Percentiles rank a stretch among this genome's conserved stretches.
Conservation (phyloP, 257 asterid species). For the Petrea volubilis region DNA sequence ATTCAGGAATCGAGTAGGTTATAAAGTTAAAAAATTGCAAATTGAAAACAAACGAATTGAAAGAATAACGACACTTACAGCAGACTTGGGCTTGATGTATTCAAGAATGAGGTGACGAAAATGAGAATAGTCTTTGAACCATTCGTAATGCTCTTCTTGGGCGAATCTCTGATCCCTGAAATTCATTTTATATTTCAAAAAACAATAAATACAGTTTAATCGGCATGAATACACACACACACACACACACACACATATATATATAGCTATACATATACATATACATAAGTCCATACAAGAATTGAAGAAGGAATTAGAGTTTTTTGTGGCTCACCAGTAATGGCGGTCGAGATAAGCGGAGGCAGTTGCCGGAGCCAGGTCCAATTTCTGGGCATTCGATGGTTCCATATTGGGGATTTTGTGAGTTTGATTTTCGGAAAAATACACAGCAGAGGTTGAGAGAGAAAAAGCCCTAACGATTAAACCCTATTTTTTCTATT, state of each 20-base stretch:
- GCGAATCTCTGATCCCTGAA: conserved; percentile 84
- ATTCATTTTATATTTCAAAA: background rate
- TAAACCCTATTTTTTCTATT: conserved; percentile 14
- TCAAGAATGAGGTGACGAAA: conserved; percentile 78
- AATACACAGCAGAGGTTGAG: background rate
- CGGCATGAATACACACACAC: background rate
- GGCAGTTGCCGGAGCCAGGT: conserved; percentile 65
- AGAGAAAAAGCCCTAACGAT: conserved; percentile 15
- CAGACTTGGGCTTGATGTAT: conserved; percentile 51
- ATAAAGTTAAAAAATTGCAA: background rate
- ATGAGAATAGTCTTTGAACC: conserved; percentile 89
- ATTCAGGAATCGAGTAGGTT: background rate
- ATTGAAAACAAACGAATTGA: background rate
- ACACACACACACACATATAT: too few species aligned
- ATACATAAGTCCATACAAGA: too few species aligned
- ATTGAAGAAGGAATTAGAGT: background rate
- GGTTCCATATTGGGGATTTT: conserved; percentile 30
- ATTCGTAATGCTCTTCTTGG: conserved; percentile 94
- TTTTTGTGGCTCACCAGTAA: conserved; percentile 58
- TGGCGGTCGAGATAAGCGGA: conserved; percentile 72
- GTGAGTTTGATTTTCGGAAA: background rate
- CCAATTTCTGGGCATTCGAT: conserved; percentile 37
- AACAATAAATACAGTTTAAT: background rate
- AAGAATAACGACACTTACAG: conserved; percentile 45
- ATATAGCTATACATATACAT: too few species aligned